phyloP scores from a whole-genome alignment of 495 filamentous ascomycete genomes.

The Penicillium ochrochloron region DNA sequence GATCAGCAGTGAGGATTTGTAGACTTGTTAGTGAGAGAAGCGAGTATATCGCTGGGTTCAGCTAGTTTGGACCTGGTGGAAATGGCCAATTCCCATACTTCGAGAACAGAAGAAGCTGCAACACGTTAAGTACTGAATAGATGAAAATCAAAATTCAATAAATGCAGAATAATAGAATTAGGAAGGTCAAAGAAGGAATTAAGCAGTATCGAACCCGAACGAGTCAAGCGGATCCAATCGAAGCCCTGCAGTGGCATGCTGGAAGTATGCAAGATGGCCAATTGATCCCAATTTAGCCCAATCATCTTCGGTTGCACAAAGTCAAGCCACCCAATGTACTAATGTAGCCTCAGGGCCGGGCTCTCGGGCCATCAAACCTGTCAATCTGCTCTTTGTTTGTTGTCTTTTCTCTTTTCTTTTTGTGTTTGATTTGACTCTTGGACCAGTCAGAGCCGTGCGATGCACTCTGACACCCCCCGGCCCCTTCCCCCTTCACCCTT shows the following conservation, averaged over 20 bases:
- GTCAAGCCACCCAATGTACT: neutral
- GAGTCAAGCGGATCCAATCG: neutral
- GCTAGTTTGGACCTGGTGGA: neutral
- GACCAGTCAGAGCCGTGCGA: neutral
- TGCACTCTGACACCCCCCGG: neutral
- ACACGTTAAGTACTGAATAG: neutral
- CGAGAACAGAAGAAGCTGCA: neutral
- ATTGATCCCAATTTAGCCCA: neutral
- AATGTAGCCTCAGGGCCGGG: neutral
- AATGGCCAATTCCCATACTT: neutral
- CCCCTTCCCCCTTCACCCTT: neutral
- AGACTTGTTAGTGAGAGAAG: neutral
- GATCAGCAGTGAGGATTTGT: neutral
- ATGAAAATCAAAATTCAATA: neutral
- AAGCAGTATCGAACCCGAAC: neutral
- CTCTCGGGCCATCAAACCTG: constrained; percentile 2
- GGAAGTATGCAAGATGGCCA: neutral
- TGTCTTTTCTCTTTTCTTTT: neutral
- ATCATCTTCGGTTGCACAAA: neutral
- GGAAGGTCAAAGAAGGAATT: constrained; percentile 1
- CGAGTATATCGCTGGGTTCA: neutral
- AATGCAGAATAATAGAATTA: neutral
- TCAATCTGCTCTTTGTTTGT: neutral
- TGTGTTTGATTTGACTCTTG: neutral
- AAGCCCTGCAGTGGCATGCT: neutral